Evolutionary conservation across 805 yeast species (phyloP).

Genomic region (Wickerhamiella parazyma): DNA sequence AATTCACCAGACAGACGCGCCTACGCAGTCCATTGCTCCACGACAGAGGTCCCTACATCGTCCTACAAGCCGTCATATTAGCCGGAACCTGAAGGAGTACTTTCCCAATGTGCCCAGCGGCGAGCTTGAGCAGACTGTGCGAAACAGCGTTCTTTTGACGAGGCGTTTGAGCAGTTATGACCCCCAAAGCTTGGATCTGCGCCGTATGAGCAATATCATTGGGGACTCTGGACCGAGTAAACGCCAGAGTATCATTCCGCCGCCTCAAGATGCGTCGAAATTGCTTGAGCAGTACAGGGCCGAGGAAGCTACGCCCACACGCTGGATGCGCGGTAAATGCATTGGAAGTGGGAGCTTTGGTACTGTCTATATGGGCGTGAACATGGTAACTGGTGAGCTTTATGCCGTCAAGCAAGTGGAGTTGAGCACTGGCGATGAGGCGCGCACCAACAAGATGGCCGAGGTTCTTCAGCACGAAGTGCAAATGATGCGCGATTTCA

Average conservation of each 20-base stretch:
- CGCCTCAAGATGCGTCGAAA: constrained; percentile 28
- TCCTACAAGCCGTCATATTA: constrained; percentile 85
- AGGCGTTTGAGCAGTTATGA: constrained; percentile 36
- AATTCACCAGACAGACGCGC: constrained; percentile 5
- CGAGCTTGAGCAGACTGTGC: constrained; percentile 62
- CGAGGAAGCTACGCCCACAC: constrained; percentile 47
- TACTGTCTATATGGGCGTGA: constrained; percentile 81
- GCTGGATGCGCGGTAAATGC: constrained; percentile 87
- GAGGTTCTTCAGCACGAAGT: constrained; percentile 26
- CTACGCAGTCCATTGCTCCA: background rate
- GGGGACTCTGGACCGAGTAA: constrained; percentile 13
- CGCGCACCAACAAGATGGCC: constrained; percentile 18
- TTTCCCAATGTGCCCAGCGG: constrained; percentile 72
- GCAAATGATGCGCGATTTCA: constrained; percentile 56
- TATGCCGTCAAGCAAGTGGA: constrained; percentile 96
- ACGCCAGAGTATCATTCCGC: constrained; percentile 17
- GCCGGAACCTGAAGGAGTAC: constrained; percentile 77
- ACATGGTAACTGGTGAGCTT: constrained; percentile 81
- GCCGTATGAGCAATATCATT: constrained; percentile 11
- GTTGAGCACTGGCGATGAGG: constrained; percentile 32
- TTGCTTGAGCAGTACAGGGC: constrained; percentile 26
- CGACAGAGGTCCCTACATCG: constrained; percentile 36
- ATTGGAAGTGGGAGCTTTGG: constrained; percentile 96
- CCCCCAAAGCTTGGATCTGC: background rate
- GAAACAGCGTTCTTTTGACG: constrained; percentile 74